Base-by-base conservation (phyloP, 441 rosid species). In the Raphanus hybrid region DNA sequence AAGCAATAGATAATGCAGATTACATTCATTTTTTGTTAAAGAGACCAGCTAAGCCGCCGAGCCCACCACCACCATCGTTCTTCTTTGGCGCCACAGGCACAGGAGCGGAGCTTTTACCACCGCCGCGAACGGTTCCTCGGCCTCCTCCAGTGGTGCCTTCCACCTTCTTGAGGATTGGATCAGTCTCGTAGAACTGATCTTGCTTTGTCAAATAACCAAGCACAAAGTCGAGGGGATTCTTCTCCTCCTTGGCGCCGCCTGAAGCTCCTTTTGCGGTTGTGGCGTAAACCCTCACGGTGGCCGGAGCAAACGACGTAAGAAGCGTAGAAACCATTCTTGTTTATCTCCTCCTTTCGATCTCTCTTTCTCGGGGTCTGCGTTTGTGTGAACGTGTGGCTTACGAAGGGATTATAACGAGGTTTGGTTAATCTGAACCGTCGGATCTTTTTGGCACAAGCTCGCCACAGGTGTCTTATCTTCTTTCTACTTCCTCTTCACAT, bases 121-220 rank as follows among this genome's bases (percentile, higher is more conserved):
- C 77, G 5, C 89, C 60, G 50, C 85, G 75, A 59, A 72, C 66
- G 16, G 63, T 16, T 68, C 75, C 81, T 62, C 64, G 45, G 70
- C 75, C 58, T 6, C 75, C 58, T 6, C 41, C 69, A 55, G 78
- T 78, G 15, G 77, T 74, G 29, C 69, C 69, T 61, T 92, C 97
- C 29, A 64, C 89, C 72, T 87, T 90, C 79, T 87, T 70, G 48
- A 90, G 90, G 57, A 92, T 60, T 8, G 97, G 95, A 71, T 92
- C 90, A 29, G 92, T 88, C 85, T 92, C 97, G 54, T 90, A 89
- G 81, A 92, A 91, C 84, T 89, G 97, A 59, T 90, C 92, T 84
- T 90, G 84, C 79, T 90, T 90, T 9, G 64, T 32, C 84, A 92
- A 41, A 54, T 80, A 80, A 4, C 93, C 93, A 0, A 92, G 34